Base-by-base conservation (phyloP, 2,329 filamentous ascomycete species). In the Colletotrichum somersetense region DNA sequence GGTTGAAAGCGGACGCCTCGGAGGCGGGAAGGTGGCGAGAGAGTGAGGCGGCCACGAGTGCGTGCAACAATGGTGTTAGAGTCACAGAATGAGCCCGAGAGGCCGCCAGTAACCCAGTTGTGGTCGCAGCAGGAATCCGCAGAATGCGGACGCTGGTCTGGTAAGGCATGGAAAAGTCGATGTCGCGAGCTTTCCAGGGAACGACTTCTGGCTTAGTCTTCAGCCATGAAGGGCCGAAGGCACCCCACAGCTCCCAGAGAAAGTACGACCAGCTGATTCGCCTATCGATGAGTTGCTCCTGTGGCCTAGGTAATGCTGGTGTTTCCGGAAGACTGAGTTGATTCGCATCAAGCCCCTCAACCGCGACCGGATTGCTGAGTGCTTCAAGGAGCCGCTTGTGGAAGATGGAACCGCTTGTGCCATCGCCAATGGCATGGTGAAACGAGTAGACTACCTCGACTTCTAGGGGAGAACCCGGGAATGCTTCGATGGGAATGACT, bases 351-450 rank as follows among this genome's bases (percentile, higher is more conserved):
- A 72, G 44, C 18, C 42, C 42, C 14, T 23, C 33, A 23, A 68
- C n/a, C 11, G 26, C 18, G 7, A 23, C 18, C 14, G 71, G 52
- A 16, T 35, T 64, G 67, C 82, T 83, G 2, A 89, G 79, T 5
- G 85, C 82, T 3, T 78, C 74, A 5, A 86, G 80, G 0, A 90
- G 78, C 1, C 81, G 79, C 40, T 81, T 77, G 72, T 90, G 88
- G 73, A 91, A 89, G 2, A 82, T 75, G 38, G 79, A 78, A 0
- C 84, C 85, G 73, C 85, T 84, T 16, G 83, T 79, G 1, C 89
- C 89, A 73, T 90, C 89, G 33, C 83, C 82, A 23, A 90, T 79
- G 0, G 83, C 81, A 74, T 90, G 88, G 72, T 90, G 88, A 44
- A 81, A 87, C 6, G 82, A 80, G 73, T 89, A 87, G 7, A 84